Conservation (phyloP, 2,329 filamentous ascomycete species). For the Curvularia hawaiiensis region DNA sequence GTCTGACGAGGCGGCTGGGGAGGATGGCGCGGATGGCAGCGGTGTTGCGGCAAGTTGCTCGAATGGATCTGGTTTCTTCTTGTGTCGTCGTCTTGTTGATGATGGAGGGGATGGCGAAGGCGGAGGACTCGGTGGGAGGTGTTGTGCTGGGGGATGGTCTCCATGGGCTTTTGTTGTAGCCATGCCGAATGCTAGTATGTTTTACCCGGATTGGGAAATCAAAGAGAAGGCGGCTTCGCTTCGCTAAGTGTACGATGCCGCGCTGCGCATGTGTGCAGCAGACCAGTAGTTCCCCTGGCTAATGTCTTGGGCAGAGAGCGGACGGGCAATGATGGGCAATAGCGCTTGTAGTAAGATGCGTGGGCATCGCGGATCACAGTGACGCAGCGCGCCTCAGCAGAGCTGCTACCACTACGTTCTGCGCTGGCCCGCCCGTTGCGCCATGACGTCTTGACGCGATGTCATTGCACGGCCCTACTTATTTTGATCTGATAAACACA, state of each 20-base stretch:
- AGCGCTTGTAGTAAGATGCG: background rate
- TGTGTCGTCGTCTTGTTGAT: constrained; percentile 24
- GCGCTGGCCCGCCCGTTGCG: constrained; percentile 14
- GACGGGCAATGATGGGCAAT: background rate
- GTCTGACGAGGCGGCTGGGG: constrained; percentile 18
- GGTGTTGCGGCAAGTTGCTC: constrained; percentile 35
- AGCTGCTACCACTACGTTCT: constrained; percentile 10
- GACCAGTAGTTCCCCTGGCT: background rate
- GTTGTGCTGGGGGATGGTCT: constrained; percentile 24
- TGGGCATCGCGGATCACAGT: constrained; percentile 4
- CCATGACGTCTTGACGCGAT: constrained; percentile 7
- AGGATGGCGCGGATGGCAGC: constrained; percentile 27
- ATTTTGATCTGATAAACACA: too few relatives aligned
- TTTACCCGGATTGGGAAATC: background rate
- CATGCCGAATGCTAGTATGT: constrained; percentile 8
- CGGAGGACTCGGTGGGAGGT: constrained; percentile 1
- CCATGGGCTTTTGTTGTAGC: constrained; percentile 20
- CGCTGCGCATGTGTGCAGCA: background rate
- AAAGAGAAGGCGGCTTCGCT: background rate
- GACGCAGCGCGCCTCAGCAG: constrained; percentile 21
- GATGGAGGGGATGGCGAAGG: constrained; percentile 37
- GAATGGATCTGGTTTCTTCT: constrained; percentile 39
- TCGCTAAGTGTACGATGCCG: background rate
- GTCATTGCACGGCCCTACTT: background rate
- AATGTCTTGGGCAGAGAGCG: background rate